phyloP scores from a whole-genome alignment of 2,329 filamentous ascomycete species.

The Clarireedia paspali region DNA sequence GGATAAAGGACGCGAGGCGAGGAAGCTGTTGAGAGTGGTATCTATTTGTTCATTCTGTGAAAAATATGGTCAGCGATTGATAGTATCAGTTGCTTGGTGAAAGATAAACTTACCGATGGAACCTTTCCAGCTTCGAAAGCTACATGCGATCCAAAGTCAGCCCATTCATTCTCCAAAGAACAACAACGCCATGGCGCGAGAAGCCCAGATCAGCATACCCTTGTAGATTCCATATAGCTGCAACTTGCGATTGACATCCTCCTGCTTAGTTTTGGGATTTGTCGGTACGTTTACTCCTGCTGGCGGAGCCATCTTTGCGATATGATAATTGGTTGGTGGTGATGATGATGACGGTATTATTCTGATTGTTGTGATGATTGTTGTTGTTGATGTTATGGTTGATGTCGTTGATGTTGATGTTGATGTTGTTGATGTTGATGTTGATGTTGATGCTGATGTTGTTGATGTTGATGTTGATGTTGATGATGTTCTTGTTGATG shows the following conservation, averaged over 20 bases:
- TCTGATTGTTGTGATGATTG: too few relatives aligned
- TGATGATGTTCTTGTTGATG: too few relatives aligned
- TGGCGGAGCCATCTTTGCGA: conserved; percentile 14
- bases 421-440: too few relatives aligned
- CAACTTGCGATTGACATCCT: conserved; percentile 83
- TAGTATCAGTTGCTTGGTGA: conserved; percentile 1
- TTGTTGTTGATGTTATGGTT: too few relatives aligned
- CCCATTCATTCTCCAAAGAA: conserved; percentile 14
- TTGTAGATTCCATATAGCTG: conserved; percentile 86
- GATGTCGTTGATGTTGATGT: too few relatives aligned
- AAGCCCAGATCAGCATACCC: conserved; percentile 36
- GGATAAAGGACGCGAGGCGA: conserved; percentile 62
- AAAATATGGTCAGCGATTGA: background rate
- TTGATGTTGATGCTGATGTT: too few relatives aligned
- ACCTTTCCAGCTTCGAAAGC: conserved; percentile 87
- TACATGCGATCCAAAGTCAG: conserved; percentile 20
- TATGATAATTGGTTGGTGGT: background rate
- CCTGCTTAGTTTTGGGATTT: conserved; percentile 25
- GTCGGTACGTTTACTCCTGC: conserved; percentile 25
- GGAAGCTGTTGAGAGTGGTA: conserved; percentile 82
- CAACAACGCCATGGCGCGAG: background rate
- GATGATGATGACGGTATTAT: too few relatives aligned
- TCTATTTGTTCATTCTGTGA: conserved; percentile 67
- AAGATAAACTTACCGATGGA: conserved; percentile 48
- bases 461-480: too few relatives aligned